Evolutionary conservation across 108 stramenopile genomes (phyloP).

Genomic region (Pseudonitzschia delicatissima): DNA sequence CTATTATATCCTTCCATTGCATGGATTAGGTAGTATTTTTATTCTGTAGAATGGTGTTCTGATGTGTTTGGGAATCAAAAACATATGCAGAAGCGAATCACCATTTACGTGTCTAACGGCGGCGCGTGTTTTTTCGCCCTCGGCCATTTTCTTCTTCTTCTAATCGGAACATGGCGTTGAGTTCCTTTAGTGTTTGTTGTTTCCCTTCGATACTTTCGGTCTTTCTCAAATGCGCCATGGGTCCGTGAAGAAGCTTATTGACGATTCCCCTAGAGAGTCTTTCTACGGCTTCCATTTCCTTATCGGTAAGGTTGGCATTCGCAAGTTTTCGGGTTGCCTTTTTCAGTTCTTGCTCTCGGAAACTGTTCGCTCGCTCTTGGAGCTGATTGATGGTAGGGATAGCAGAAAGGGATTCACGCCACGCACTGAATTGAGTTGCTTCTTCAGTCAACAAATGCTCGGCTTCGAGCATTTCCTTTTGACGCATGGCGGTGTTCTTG

Average conservation of each 20-base stretch:
- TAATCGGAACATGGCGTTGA: conserved; percentile 93
- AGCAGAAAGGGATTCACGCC: conserved; percentile 93
- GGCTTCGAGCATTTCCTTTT: conserved; percentile 97
- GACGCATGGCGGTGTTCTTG: conserved; percentile 96
- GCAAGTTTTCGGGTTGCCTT: conserved; percentile 88
- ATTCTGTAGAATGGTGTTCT: too few species aligned
- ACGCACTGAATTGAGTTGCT: conserved; percentile 77
- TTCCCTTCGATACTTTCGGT: conserved; percentile 87
- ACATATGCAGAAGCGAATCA: too few species aligned
- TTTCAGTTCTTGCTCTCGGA: conserved; percentile 89
- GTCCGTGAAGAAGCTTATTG: conserved; percentile 97
- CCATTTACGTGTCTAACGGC: conserved; percentile 18
- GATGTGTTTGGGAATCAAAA: too few species aligned
- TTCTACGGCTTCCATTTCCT: conserved; percentile 95
- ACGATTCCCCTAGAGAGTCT: conserved; percentile 93
- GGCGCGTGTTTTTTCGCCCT: conserved; percentile 26
- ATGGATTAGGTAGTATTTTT: too few species aligned
- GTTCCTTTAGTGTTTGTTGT: conserved; percentile 78
- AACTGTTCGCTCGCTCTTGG: conserved; percentile 91
- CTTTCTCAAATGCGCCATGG: conserved; percentile 92
- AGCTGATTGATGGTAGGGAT: conserved; percentile 96
- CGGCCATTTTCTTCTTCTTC: conserved; percentile 60
- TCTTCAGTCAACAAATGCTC: conserved; percentile 90
- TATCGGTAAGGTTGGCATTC: conserved; percentile 81
- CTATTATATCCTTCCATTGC: neutral